Percentiles rank a stretch among this genome's conserved stretches.
phyloP scores from a whole-genome alignment of 2,329 filamentous ascomycete genomes.

The Sarocladium brachiariae region DNA sequence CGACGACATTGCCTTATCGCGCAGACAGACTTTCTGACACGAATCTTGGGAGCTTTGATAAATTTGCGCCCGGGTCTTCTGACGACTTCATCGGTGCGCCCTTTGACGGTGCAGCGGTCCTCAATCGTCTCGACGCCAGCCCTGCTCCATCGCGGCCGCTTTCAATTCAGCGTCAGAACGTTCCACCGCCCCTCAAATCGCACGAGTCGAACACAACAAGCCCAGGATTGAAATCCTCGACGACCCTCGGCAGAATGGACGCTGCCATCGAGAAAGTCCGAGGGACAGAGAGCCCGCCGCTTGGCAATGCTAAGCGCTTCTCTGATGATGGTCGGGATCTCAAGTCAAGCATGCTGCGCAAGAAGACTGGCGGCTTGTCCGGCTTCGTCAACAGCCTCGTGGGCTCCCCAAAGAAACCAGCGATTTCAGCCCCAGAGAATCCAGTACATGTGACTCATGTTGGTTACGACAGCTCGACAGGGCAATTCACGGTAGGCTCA shows the following conservation, averaged over 20 bases:
- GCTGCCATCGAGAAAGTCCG: constrained; percentile 18
- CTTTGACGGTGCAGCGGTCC: constrained; percentile 57
- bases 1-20: constrained; percentile 13
- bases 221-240: not conserved
- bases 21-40: constrained; percentile 18
- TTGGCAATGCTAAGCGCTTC: constrained; percentile 58
- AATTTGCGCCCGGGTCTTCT: constrained; percentile 25
- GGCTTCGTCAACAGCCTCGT: constrained; percentile 79
- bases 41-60: constrained; percentile 13
- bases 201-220: not conserved
- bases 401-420: constrained; percentile 78
- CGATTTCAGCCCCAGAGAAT: constrained; percentile 97
- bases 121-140: constrained; percentile 48
- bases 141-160: constrained; percentile 15
- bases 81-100: constrained; percentile 59
- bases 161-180: constrained; percentile 22
- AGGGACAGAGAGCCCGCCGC: constrained; percentile 20
- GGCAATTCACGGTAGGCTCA: constrained; percentile 83
- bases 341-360: constrained; percentile 58
- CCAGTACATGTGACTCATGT: constrained; percentile 97
- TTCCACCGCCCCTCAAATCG: constrained; percentile 15
- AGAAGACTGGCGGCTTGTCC: constrained; percentile 76
- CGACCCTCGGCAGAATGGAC: constrained; percentile 12
- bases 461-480: constrained; percentile 91
- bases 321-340: constrained; percentile 69